Evolutionary conservation across 192 early-diverging fungal species (phyloP).

Genomic region (Umbelopsis ramanniana): DNA sequence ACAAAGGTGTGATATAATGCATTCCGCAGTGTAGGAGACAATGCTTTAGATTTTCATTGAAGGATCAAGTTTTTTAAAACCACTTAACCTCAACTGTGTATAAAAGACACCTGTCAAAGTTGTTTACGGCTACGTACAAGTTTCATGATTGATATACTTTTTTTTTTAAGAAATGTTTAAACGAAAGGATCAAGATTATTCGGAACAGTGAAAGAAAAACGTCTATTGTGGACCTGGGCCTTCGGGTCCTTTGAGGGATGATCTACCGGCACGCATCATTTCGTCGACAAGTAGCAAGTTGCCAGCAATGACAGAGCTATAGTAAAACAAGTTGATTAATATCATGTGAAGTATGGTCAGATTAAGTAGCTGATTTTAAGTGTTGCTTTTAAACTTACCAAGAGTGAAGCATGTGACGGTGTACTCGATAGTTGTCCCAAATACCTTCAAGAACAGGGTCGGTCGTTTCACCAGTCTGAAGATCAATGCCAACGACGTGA

Average conservation of each 20-base stretch:
- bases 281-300: conserved; percentile 98
- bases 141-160: conserved; percentile 12
- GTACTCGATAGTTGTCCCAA: conserved; percentile 98
- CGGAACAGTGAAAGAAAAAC: conserved; percentile 14
- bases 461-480: conserved; percentile 91
- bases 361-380: too few species aligned
- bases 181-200: conserved; percentile 19
- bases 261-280: conserved; percentile 81
- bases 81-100: too few species aligned
- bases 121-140: neutral
- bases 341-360: too few species aligned
- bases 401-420: conserved; percentile 95
- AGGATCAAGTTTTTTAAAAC: too few species aligned
- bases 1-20: neutral
- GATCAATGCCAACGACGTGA: conserved; percentile 91
- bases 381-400: too few species aligned
- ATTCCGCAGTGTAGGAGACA: too few species aligned
- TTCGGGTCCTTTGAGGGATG: conserved; percentile 44
- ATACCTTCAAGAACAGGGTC: conserved; percentile 94
- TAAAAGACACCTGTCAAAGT: too few species aligned
- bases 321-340: conserved; percentile 5
- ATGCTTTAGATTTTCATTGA: too few species aligned
- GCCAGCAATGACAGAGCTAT: conserved; percentile 91
- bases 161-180: conserved; percentile 7
- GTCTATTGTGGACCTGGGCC: conserved; percentile 22